Evolutionary conservation across 768 basidiomycete genomes (phyloP).

Genomic region (Phanerodontia chrysosporium): DNA sequence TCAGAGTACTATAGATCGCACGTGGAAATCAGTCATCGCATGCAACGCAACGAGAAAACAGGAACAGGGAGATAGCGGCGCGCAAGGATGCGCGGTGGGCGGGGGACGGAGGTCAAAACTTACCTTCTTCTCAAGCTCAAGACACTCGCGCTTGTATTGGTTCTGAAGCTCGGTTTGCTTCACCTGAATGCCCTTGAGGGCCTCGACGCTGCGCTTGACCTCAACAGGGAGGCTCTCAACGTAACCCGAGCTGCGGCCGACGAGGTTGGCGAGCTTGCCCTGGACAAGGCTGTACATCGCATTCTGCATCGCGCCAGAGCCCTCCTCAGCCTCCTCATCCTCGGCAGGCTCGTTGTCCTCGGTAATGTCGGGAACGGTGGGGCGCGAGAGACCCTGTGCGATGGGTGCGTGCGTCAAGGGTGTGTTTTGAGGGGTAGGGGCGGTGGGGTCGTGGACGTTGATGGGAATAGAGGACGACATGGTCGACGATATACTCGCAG

Average conservation of each 20-base stretch:
- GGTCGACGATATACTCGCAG: conserved; percentile 16
- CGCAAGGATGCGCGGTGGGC: not conserved
- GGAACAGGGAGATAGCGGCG: not conserved
- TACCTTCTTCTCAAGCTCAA: conserved; percentile 95
- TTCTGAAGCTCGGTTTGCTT: conserved; percentile 89
- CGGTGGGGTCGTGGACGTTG: conserved; percentile 53
- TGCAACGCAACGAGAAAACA: not conserved
- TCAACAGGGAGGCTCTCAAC: conserved; percentile 82
- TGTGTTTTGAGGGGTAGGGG: conserved; percentile 95
- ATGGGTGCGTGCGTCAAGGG: conserved; percentile 82
- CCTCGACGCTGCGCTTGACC: conserved; percentile 83
- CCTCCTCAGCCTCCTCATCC: conserved; percentile 39
- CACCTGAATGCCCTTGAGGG: conserved; percentile 89
- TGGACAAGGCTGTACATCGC: conserved; percentile 87
- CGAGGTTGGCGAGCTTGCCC: conserved; percentile 74
- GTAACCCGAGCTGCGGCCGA: conserved; percentile 93
- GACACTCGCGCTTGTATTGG: conserved; percentile 91
- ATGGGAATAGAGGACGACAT: conserved; percentile 76
- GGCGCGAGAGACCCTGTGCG: conserved; percentile 73
- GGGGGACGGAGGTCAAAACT: conserved; percentile 17
- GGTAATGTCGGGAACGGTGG: conserved; percentile 82
- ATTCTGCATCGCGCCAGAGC: conserved; percentile 37
- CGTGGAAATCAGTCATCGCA: conserved; percentile 11
- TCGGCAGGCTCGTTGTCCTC: conserved; percentile 76
- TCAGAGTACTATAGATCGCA: conserved; percentile 54